These are phyloP conservation scores for Leccinum boreale DNA, from an alignment of 768 basidiomycete species.

Conservation along the genomic window DNA sequence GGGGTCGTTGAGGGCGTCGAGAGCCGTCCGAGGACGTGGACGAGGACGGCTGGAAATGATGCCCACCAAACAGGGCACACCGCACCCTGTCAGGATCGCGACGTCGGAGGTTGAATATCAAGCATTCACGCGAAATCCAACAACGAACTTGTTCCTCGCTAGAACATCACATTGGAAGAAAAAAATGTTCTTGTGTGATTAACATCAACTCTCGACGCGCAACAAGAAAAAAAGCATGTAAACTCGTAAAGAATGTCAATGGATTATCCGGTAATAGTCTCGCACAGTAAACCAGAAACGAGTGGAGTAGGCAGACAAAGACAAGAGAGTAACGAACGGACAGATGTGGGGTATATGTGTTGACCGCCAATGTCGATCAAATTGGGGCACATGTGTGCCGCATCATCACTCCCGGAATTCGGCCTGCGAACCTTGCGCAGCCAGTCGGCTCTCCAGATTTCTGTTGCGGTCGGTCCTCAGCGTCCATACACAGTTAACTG, in stretches of 20 bases:
- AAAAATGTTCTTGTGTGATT: conserved; percentile 12
- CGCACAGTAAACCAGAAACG: conserved; percentile 34
- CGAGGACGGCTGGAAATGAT: conserved; percentile 2
- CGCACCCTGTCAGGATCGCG: conserved; percentile 10
- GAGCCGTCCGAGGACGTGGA: conserved; percentile 11
- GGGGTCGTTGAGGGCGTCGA: conserved; percentile 1
- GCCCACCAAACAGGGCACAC: conserved; percentile 3
- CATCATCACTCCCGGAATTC: conserved; percentile 67
- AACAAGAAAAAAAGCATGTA: conserved; percentile 29
- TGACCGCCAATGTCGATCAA: conserved; percentile 25
- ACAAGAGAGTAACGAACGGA: conserved; percentile 36
- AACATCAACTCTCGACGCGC: conserved; percentile 23
- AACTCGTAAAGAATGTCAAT: conserved; percentile 35
- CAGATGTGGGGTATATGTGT: conserved; percentile 34
- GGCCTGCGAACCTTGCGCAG: conserved; percentile 79
- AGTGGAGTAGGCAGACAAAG: conserved; percentile 34
- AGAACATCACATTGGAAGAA: conserved; percentile 10
- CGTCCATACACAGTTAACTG: neutral
- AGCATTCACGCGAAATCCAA: conserved; percentile 5
- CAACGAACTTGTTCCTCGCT: neutral
- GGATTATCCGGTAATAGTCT: conserved; percentile 36
- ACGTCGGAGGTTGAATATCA: conserved; percentile 30
- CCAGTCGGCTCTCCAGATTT: conserved; percentile 87
- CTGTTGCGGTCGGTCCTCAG: conserved; percentile 34
- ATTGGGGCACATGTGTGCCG: conserved; percentile 17